These are phyloP conservation scores for Spathaspora hagerdaliae DNA, from an alignment of 805 yeast genomes.

Conservation along the genomic window DNA sequence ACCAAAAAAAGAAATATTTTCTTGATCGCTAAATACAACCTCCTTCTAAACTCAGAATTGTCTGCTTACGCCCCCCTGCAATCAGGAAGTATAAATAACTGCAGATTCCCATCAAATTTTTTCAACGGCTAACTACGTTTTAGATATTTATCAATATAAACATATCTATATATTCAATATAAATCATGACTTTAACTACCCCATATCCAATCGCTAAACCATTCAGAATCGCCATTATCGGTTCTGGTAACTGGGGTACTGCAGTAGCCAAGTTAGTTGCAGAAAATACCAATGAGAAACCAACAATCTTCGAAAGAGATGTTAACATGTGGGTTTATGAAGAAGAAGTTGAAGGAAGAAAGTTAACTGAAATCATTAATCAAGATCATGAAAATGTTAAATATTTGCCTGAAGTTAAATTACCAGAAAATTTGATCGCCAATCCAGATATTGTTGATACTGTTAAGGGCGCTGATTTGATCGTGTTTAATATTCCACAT, in stretches of 20 bases:
- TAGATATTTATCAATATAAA: too few relatives aligned
- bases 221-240: conserved; percentile 61
- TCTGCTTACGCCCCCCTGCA: too few relatives aligned
- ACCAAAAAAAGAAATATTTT: too few relatives aligned
- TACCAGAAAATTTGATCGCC: conserved; percentile 85
- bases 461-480: conserved; percentile 75
- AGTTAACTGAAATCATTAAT: conserved; percentile 88
- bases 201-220: conserved; percentile 32
- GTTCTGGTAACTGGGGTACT: conserved; percentile 98
- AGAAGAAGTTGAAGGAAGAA: conserved; percentile 73
- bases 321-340: conserved; percentile 98
- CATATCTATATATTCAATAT: too few relatives aligned
- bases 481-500: conserved; percentile 95
- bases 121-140: too few relatives aligned
- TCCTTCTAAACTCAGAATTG: too few relatives aligned
- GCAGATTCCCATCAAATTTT: too few relatives aligned
- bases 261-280: conserved; percentile 95
- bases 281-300: conserved; percentile 74
- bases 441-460: conserved; percentile 78
- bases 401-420: conserved; percentile 82
- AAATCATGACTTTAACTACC: conserved; percentile 14
- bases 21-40: too few relatives aligned
- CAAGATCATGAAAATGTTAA: conserved; percentile 88
- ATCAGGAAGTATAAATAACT: too few relatives aligned
- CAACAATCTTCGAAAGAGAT: conserved; percentile 62